Conservation (phyloP, 768 basidiomycete species). For the Trametes coccinea region DNA sequence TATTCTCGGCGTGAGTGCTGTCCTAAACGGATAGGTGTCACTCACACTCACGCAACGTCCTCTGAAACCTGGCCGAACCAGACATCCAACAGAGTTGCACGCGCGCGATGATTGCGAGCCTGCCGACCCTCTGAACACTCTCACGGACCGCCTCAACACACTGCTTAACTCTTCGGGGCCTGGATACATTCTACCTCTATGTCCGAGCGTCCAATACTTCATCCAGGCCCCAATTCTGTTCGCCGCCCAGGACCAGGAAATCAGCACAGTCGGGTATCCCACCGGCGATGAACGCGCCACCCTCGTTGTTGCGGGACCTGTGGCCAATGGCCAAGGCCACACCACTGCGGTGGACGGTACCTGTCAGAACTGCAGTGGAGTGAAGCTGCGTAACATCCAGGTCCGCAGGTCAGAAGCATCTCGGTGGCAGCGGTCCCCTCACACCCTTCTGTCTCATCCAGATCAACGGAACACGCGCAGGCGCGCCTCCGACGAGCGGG, state of each 20-base stretch:
- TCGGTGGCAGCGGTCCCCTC: not conserved
- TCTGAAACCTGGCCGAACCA: not conserved
- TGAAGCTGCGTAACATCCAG: constrained; percentile 72
- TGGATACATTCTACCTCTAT: constrained; percentile 67
- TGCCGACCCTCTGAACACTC: constrained; percentile 60
- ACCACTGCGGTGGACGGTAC: constrained; percentile 73
- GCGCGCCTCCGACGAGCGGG: constrained; percentile 52
- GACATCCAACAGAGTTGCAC: constrained; percentile 3
- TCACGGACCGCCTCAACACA: constrained; percentile 64
- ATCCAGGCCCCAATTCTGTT: constrained; percentile 70
- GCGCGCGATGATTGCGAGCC: constrained; percentile 32
- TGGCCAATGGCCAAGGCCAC: constrained; percentile 62
- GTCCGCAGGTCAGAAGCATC: constrained; percentile 35
- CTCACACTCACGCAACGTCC: too few species aligned
- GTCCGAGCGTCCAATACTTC: constrained; percentile 60
- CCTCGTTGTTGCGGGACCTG: constrained; percentile 67
- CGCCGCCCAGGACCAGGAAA: constrained; percentile 71
- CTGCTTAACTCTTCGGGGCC: constrained; percentile 65
- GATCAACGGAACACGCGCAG: constrained; percentile 73
- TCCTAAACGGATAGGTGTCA: too few species aligned
- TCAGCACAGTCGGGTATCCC: constrained; percentile 78
- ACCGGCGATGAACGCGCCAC: constrained; percentile 64
- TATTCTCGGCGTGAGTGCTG: constrained; percentile 2
- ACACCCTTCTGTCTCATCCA: constrained; percentile 30
- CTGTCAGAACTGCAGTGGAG: constrained; percentile 57